These are phyloP conservation scores for Thalassia testudinum DNA, from an alignment of 116 monocot genomes.

Conservation along the genomic window DNA sequence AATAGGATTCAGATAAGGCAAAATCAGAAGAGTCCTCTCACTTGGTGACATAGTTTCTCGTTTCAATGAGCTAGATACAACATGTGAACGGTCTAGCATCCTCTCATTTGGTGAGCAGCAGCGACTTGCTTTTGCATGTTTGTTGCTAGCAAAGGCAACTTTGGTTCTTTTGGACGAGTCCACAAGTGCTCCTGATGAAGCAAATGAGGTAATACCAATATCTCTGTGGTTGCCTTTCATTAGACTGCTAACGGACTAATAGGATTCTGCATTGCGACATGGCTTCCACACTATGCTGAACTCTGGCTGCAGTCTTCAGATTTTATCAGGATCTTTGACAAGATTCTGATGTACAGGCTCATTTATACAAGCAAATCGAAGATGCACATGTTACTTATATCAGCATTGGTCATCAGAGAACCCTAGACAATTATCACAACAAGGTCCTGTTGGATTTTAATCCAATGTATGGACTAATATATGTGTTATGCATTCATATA, in stretches of 20 bases:
- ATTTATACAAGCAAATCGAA: slow-evolving; percentile 65
- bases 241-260: too few species aligned
- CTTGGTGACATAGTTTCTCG: slow-evolving; percentile 69
- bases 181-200: slow-evolving; percentile 87
- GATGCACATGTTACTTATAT: slow-evolving; percentile 79
- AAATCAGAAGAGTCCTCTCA: slow-evolving; percentile 38
- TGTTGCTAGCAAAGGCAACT: slow-evolving; percentile 63
- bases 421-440: slow-evolving; percentile 69
- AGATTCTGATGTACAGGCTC: slow-evolving; percentile 65
- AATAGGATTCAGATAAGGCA: slow-evolving; percentile 57
- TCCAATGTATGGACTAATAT: too few species aligned
- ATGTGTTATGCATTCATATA: too few species aligned
- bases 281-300: too few species aligned
- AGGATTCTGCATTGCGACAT: too few species aligned
- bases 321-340: too few species aligned
- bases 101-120: slow-evolving; percentile 99
- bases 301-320: too few species aligned
- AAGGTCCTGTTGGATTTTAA: too few species aligned
- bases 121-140: slow-evolving; percentile 88
- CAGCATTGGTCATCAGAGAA: slow-evolving; percentile 78
- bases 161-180: slow-evolving; percentile 82
- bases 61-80: slow-evolving; percentile 65
- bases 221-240: too few species aligned
- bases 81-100: slow-evolving; percentile 84
- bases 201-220: slow-evolving; percentile 75